Conservation (phyloP, 1,139 yeast genomes). For the Hyphopichia burtonii region DNA sequence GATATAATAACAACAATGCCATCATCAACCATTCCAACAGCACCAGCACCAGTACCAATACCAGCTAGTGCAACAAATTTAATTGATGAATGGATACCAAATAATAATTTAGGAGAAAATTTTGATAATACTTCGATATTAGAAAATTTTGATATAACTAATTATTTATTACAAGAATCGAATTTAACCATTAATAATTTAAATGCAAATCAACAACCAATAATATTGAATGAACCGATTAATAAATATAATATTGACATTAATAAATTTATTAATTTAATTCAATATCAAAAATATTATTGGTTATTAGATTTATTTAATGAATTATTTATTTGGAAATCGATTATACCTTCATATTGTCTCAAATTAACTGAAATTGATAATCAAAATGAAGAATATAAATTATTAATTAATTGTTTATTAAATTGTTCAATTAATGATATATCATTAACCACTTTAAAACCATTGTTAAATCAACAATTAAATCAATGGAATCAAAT, state of each 20-base stretch:
- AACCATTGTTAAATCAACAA: slow-evolving; percentile 22
- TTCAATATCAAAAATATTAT: slow-evolving; percentile 34
- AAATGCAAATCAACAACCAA: neutral
- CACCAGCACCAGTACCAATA: too few species aligned
- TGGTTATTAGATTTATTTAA: slow-evolving; percentile 44
- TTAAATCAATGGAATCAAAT: slow-evolving; percentile 23
- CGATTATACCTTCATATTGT: slow-evolving; percentile 37
- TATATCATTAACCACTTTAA: slow-evolving; percentile 10
- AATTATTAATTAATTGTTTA: slow-evolving; percentile 32
- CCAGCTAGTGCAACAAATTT: too few species aligned
- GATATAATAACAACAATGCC: neutral
- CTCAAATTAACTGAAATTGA: slow-evolving; percentile 14
- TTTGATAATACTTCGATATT: slow-evolving; percentile 14
- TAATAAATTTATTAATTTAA: slow-evolving; percentile 19
- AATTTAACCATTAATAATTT: neutral
- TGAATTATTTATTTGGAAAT: slow-evolving; percentile 40
- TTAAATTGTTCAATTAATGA: slow-evolving; percentile 25
- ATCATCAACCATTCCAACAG: too few species aligned
- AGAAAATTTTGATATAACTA: slow-evolving; percentile 24
- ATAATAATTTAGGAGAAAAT: neutral
- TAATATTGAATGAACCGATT: neutral
- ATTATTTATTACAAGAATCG: slow-evolving; percentile 17
- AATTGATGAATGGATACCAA: neutral
- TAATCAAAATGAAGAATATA: slow-evolving; percentile 9
- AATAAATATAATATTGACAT: slow-evolving; percentile 11